Evolutionary conservation across 495 filamentous ascomycete species (phyloP).

Genomic region (Cairneyella variabilis): DNA sequence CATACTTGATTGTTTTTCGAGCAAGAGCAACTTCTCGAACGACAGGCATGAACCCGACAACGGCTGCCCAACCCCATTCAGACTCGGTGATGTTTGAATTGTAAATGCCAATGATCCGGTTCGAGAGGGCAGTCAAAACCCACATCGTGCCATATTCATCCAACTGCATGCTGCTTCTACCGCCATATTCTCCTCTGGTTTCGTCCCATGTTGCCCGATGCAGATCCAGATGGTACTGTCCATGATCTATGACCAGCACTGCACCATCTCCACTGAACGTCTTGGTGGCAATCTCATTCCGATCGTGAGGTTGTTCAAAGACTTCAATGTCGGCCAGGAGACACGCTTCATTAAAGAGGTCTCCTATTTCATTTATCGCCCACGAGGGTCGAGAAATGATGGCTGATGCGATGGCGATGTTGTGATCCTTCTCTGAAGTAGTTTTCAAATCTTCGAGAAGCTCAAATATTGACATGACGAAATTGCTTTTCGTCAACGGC

Average conservation of each 20-base stretch:
- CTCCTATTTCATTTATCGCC: not conserved
- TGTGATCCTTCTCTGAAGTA: not conserved
- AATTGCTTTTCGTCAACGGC: not conserved
- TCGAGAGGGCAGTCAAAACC: not conserved
- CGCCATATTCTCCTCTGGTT: not conserved
- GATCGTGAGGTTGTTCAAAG: not conserved
- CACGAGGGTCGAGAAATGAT: not conserved
- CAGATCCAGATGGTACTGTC: not conserved
- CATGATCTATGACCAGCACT: constrained; percentile 2
- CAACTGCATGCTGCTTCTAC: not conserved
- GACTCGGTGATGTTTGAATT: constrained; percentile 6
- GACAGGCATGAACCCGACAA: not conserved
- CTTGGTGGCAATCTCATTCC: constrained; percentile 1
- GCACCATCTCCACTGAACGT: not conserved
- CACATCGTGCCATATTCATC: not conserved
- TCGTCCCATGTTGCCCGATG: not conserved
- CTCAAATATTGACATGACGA: not conserved
- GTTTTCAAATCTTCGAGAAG: constrained; percentile 2
- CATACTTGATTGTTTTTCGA: not conserved
- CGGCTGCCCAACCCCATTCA: not conserved
- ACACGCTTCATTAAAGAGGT: not conserved
- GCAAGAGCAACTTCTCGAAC: not conserved
- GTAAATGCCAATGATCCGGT: not conserved
- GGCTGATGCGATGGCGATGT: constrained; percentile 8
- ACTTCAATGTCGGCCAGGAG: constrained; percentile 2